Percentiles rank a stretch among this genome's conserved stretches.
These are phyloP conservation scores for Jatropha multifida DNA, from an alignment of 441 rosid species.

Conservation along the genomic window DNA sequence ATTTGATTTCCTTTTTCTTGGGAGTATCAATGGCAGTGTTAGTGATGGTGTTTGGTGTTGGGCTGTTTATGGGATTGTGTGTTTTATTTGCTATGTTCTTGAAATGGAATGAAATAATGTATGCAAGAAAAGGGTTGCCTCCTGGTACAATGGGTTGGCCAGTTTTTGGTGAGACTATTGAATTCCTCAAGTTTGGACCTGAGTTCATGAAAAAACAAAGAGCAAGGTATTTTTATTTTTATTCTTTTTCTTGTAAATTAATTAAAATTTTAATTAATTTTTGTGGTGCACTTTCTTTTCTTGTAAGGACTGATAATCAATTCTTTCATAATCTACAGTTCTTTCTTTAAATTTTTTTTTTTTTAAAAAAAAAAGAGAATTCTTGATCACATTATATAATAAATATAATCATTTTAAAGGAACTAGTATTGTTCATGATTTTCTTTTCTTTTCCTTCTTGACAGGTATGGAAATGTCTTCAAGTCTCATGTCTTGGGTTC, in stretches of 20 bases:
- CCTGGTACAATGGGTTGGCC: constrained; percentile 97
- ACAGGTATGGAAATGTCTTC: constrained; percentile 72
- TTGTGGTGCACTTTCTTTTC: neutral
- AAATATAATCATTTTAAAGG: too few species aligned
- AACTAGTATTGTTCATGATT: too few species aligned
- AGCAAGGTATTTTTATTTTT: constrained; percentile 34
- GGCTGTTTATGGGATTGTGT: constrained; percentile 22
- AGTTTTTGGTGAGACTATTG: constrained; percentile 70
- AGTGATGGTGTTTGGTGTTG: constrained; percentile 10
- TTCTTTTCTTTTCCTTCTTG: neutral
- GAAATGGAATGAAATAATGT: constrained; percentile 67
- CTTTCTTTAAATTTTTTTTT: neutral
- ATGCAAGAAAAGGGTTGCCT: constrained; percentile 66
- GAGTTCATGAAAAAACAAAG: constrained; percentile 71
- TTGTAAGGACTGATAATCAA: neutral
- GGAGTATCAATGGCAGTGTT: constrained; percentile 34
- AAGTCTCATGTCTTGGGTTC: constrained; percentile 76
- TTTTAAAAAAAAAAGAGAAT: too few species aligned
- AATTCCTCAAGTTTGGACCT: constrained; percentile 77
- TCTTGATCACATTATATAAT: too few species aligned
- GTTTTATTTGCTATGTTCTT: constrained; percentile 43
- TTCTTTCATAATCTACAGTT: constrained; percentile 2
- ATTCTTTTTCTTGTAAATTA: neutral
- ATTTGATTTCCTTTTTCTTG: neutral
- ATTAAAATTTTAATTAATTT: neutral